Evolutionary conservation across 1,139 yeast genomes (phyloP).

Genomic region (Zygoascus sp.): DNA sequence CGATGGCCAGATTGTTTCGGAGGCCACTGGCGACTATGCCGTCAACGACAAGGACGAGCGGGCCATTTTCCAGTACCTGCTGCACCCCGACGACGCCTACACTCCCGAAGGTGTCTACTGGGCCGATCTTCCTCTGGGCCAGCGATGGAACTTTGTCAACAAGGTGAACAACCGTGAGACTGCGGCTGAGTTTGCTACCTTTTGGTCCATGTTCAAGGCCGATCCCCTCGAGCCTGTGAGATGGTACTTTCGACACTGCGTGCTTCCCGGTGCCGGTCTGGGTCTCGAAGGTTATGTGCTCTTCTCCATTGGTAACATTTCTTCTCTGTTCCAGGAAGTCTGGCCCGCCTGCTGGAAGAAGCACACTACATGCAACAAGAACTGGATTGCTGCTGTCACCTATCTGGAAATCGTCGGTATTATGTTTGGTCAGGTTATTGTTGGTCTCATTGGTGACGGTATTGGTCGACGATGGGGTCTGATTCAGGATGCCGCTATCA

Average conservation of each 20-base stretch:
- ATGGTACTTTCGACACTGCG: slow-evolving; percentile 36
- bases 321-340: slow-evolving; percentile 30
- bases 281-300: slow-evolving; percentile 38
- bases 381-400: slow-evolving; percentile 36
- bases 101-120: slow-evolving; percentile 35
- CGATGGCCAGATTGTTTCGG: slow-evolving; percentile 28
- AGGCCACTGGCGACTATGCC: slow-evolving; percentile 23
- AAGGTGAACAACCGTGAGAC: slow-evolving; percentile 31
- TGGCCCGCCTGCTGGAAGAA: slow-evolving; percentile 38
- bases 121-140: slow-evolving; percentile 36
- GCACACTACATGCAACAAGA: slow-evolving; percentile 31
- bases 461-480: slow-evolving; percentile 84
- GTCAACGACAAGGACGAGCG: slow-evolving; percentile 31
- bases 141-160: slow-evolving; percentile 30
- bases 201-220: slow-evolving; percentile 30
- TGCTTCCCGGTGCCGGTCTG: slow-evolving; percentile 38
- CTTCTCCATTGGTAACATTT: slow-evolving; percentile 38
- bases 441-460: slow-evolving; percentile 79
- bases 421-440: slow-evolving; percentile 83
- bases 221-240: slow-evolving; percentile 36
- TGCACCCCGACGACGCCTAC: slow-evolving; percentile 35
- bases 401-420: slow-evolving; percentile 63
- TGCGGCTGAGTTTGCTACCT: slow-evolving; percentile 25
- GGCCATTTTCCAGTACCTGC: slow-evolving; percentile 32
- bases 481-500: slow-evolving; percentile 38